Percentiles rank a stretch among this genome's conserved stretches.
Evolutionary conservation across 352 stramenopile genomes (phyloP).

Genomic region (Halophytophthora batemanensis): DNA sequence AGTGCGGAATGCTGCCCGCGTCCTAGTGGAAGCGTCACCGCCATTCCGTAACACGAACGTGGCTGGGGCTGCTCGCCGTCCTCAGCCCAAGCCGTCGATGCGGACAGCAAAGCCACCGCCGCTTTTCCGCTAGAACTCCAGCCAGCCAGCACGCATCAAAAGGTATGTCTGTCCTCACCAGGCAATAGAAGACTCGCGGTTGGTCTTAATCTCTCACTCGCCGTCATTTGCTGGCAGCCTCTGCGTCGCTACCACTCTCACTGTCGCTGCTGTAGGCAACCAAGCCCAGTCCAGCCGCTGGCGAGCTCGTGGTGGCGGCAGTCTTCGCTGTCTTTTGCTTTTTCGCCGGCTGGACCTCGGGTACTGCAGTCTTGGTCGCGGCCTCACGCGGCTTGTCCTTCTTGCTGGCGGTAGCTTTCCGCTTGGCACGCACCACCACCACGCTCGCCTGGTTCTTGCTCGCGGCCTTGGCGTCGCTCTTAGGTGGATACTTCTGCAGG

Average conservation of each 20-base stretch:
- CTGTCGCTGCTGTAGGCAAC: constrained; percentile 75
- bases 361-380: constrained; percentile 12
- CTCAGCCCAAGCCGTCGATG: constrained; percentile 16
- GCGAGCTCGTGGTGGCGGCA: constrained; percentile 4
- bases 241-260: constrained; percentile 28
- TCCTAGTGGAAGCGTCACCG: constrained; percentile 75
- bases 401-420: constrained; percentile 23
- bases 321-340: constrained; percentile 18
- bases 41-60: constrained; percentile 51
- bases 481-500: constrained; percentile 27
- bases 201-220: neutral
- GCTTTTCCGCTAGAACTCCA: constrained; percentile 24
- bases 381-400: constrained; percentile 21
- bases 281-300: constrained; percentile 31
- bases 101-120: constrained; percentile 16
- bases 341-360: constrained; percentile 14
- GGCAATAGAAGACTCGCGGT: neutral
- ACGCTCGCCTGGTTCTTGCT: constrained; percentile 29
- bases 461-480: constrained; percentile 23
- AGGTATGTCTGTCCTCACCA: neutral
- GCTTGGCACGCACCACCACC: constrained; percentile 56
- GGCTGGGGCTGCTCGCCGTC: constrained; percentile 19
- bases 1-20: constrained; percentile 29
- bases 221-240: constrained; percentile 8
- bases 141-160: neutral